Conservation (phyloP, 2,329 filamentous ascomycete species). For the Diaporthe ilicicola region DNA sequence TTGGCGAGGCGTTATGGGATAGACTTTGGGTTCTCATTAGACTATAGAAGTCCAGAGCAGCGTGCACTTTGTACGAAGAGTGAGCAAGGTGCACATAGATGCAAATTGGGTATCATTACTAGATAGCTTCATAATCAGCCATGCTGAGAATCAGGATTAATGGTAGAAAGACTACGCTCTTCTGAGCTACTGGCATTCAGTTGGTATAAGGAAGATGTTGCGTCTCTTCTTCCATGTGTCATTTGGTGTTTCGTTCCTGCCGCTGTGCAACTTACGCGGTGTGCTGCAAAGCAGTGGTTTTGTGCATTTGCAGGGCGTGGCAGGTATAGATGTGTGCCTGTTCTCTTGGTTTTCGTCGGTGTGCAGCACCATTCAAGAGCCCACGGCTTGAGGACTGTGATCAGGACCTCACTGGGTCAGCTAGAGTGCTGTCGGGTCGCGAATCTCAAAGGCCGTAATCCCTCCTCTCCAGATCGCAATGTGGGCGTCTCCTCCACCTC, state of each 20-base stretch:
- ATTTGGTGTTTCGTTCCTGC: background rate
- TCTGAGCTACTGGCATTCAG: background rate
- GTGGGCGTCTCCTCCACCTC: background rate
- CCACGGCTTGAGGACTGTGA: background rate
- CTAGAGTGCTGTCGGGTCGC: background rate
- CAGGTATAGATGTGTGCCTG: background rate
- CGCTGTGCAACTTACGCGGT: too few relatives aligned
- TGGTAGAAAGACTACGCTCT: constrained; percentile 17
- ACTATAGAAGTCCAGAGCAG: constrained; percentile 15
- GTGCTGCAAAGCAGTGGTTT: background rate
- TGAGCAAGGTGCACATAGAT: background rate
- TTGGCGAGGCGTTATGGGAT: constrained; percentile 32
- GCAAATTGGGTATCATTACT: constrained; percentile 13
- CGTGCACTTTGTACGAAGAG: background rate
- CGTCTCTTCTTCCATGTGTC: background rate
- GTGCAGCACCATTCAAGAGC: too few relatives aligned
- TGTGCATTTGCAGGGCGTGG: background rate
- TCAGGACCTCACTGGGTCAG: background rate
- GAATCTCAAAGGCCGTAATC: background rate
- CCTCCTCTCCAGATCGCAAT: background rate
- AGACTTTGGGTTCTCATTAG: constrained; percentile 25
- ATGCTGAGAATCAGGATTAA: constrained; percentile 19
- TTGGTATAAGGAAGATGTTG: background rate
- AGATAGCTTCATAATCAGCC: constrained; percentile 15
- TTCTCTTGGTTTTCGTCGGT: background rate